phyloP scores from a whole-genome alignment of 257 asterid species.

The Henckelia pumila region DNA sequence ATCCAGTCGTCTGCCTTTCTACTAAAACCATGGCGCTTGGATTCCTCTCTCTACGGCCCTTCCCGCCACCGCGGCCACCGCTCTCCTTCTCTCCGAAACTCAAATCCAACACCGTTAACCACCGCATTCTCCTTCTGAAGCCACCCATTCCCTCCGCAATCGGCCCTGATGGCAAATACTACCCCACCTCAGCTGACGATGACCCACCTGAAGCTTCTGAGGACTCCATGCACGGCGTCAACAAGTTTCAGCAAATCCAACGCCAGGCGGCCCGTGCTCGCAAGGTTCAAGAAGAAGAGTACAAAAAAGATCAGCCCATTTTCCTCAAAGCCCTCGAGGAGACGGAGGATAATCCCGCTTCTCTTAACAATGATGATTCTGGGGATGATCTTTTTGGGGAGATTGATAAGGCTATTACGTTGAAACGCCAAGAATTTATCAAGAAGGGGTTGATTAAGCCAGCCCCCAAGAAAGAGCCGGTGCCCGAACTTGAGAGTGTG shows the following conservation, averaged over 20 bases:
- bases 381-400: constrained; percentile 95
- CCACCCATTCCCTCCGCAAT: constrained; percentile 37
- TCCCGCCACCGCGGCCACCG: constrained; percentile 36
- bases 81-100: constrained; percentile 31
- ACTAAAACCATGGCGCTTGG: constrained; percentile 36
- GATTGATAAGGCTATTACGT: constrained; percentile 83
- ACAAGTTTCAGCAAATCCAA: constrained; percentile 83
- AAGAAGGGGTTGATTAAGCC: constrained; percentile 76
- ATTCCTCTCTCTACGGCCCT: constrained; percentile 38
- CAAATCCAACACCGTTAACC: constrained; percentile 28
- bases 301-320: constrained; percentile 56
- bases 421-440: constrained; percentile 81
- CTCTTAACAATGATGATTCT: constrained; percentile 28
- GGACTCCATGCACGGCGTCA: constrained; percentile 95
- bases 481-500: constrained; percentile 30
- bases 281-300: constrained; percentile 61
- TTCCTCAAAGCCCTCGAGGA: constrained; percentile 77
- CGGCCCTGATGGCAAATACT: constrained; percentile 74
- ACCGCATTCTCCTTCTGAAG: constrained; percentile 29
- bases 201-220: constrained; percentile 97
- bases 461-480: constrained; percentile 32
- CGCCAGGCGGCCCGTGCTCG: constrained; percentile 76
- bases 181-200: constrained; percentile 79
- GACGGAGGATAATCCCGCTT: constrained; percentile 48
- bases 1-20: no score